Conservation (phyloP, 805 yeast species). For the Wickerhamomyces hampshirensis region DNA sequence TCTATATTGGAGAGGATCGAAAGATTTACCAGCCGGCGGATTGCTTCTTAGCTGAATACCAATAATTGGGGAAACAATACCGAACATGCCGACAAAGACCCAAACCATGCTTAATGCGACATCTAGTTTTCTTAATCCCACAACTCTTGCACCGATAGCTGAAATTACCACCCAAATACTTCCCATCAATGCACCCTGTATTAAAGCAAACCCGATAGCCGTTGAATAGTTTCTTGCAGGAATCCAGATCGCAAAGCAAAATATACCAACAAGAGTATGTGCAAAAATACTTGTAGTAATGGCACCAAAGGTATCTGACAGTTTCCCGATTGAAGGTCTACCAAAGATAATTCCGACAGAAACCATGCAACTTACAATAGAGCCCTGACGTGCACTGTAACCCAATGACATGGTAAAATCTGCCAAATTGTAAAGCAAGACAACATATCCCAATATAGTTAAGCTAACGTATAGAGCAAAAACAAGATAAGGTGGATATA, state of each 20-base stretch:
- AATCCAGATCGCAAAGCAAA: conserved; percentile 48
- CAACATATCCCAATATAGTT: conserved; percentile 57
- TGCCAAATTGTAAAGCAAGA: conserved; percentile 52
- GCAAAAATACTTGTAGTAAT: conserved; percentile 38
- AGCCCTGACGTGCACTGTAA: conserved; percentile 47
- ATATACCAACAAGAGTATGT: conserved; percentile 35
- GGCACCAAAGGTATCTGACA: conserved; percentile 49
- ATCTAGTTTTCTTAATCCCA: conserved; percentile 49
- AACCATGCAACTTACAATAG: conserved; percentile 55
- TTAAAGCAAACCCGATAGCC: conserved; percentile 44
- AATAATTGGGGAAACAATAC: conserved; percentile 55
- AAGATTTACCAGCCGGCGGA: conserved; percentile 23
- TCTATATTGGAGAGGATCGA: conserved; percentile 43
- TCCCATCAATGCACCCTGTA: conserved; percentile 58
- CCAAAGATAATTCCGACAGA: conserved; percentile 53
- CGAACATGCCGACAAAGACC: conserved; percentile 45
- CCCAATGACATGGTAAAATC: conserved; percentile 60
- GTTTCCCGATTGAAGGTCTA: conserved; percentile 49
- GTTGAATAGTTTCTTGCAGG: conserved; percentile 56
- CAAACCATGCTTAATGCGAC: conserved; percentile 48
- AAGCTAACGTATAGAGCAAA: conserved; percentile 37
- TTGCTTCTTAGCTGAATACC: conserved; percentile 45
- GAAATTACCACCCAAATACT: conserved; percentile 53
- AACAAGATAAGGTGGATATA: conserved; percentile 38
- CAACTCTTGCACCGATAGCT: conserved; percentile 45